These are phyloP conservation scores for Adansonia rubrostipa DNA, from an alignment of 441 rosid genomes.

Conservation along the genomic window DNA sequence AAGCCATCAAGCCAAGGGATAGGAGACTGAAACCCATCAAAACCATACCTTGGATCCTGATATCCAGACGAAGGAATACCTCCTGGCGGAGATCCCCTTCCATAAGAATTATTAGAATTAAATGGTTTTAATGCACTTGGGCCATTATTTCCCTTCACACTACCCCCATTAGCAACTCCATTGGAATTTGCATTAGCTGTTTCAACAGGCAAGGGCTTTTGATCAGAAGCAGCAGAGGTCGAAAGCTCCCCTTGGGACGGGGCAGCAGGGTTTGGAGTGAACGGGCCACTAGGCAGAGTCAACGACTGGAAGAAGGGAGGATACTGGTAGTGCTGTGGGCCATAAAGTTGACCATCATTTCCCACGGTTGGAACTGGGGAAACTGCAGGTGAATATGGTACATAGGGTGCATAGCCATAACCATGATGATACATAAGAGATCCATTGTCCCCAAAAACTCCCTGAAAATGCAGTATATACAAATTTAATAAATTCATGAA, in stretches of 20 bases:
- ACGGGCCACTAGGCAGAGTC: constrained; percentile 56
- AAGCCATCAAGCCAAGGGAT: constrained; percentile 55
- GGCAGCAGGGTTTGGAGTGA: constrained; percentile 48
- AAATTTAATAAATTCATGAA: neutral
- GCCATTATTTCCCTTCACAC: constrained; percentile 55
- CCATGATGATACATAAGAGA: constrained; percentile 69
- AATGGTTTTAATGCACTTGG: constrained; percentile 55
- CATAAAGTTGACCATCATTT: constrained; percentile 72
- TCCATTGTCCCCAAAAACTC: constrained; percentile 61
- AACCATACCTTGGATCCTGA: constrained; percentile 62
- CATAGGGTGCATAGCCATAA: constrained; percentile 65
- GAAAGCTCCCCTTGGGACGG: constrained; percentile 59
- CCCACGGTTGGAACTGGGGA: constrained; percentile 76
- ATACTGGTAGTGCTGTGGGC: constrained; percentile 81
- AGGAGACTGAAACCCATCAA: constrained; percentile 49
- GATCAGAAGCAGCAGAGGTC: constrained; percentile 49
- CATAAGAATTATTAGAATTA: constrained; percentile 55
- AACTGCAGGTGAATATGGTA: constrained; percentile 72
- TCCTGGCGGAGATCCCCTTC: constrained; percentile 54
- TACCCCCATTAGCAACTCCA: constrained; percentile 44
- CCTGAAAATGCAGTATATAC: constrained; percentile 39
- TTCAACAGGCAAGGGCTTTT: constrained; percentile 60
- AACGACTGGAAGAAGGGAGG: constrained; percentile 65
- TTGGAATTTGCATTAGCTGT: constrained; percentile 51
- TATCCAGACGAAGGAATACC: constrained; percentile 53